These are phyloP conservation scores for Sphagnum tenellum DNA, from an alignment of 225 moss, liverwort and hornwort genomes.

Conservation along the genomic window DNA sequence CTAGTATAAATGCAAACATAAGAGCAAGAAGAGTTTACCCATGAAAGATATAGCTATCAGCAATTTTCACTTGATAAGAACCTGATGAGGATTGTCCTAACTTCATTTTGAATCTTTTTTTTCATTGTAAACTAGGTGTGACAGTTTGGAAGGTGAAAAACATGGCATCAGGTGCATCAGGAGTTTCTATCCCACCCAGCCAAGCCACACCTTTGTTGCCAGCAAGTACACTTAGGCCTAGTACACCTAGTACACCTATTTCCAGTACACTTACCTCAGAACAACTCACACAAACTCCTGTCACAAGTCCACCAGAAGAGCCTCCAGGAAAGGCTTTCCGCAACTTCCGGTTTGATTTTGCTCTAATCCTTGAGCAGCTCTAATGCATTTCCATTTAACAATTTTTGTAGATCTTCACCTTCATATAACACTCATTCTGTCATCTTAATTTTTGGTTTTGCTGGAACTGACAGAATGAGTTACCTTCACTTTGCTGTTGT, in stretches of 20 bases:
- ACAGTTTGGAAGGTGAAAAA: constrained; percentile 89
- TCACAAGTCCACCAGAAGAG: constrained; percentile 8
- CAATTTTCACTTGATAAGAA: too few species aligned
- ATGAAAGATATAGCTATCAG: too few species aligned
- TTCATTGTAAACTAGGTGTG: constrained; percentile 12
- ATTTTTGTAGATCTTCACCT: too few species aligned
- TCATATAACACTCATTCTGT: too few species aligned
- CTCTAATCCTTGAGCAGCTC: constrained; percentile 45
- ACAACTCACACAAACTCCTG: neutral
- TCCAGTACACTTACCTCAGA: neutral
- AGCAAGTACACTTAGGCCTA: constrained; percentile 16
- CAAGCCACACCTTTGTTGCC: constrained; percentile 27
- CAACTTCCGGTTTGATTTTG: constrained; percentile 41
- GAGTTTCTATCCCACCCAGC: constrained; percentile 26
- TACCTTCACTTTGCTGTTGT: too few species aligned
- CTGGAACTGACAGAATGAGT: too few species aligned
- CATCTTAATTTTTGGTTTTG: too few species aligned
- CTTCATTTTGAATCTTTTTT: too few species aligned
- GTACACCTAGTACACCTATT: neutral
- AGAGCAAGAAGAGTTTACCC: too few species aligned
- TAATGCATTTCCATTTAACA: constrained; percentile 13
- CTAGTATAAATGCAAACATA: too few species aligned
- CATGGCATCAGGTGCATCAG: constrained; percentile 38
- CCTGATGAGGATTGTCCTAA: too few species aligned
- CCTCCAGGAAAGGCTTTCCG: constrained; percentile 51